These are phyloP conservation scores for Lasiosphaeria hispida DNA, from an alignment of 495 filamentous ascomycete species.

Conservation along the genomic window DNA sequence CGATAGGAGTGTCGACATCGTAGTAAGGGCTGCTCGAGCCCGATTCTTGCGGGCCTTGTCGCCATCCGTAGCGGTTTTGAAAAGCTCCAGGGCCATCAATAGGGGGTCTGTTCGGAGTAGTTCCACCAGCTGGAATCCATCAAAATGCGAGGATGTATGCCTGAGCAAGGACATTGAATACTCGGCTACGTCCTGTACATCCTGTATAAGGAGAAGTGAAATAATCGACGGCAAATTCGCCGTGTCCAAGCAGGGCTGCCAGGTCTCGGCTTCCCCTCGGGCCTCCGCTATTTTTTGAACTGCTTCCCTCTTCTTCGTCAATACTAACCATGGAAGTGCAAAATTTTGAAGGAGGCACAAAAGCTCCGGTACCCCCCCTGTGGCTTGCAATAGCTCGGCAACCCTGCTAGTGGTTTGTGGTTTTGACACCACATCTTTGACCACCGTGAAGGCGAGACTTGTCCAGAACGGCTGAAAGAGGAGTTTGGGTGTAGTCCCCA, in stretches of 20 bases:
- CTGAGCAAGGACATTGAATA: slow-evolving; percentile 66
- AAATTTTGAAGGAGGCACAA: slow-evolving; percentile 74
- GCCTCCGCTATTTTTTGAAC: slow-evolving; percentile 77
- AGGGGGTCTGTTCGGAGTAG: slow-evolving; percentile 75
- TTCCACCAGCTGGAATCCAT: slow-evolving; percentile 60
- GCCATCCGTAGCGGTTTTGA: slow-evolving; percentile 74
- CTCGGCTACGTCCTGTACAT: slow-evolving; percentile 60
- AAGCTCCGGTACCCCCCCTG: slow-evolving; percentile 61
- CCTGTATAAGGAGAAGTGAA: slow-evolving; percentile 73
- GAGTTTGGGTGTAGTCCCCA: slow-evolving; percentile 56
- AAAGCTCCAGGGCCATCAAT: slow-evolving; percentile 71
- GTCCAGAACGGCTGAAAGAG: slow-evolving; percentile 86
- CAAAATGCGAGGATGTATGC: slow-evolving; percentile 66
- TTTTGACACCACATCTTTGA: slow-evolving; percentile 73
- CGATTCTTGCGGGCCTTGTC: slow-evolving; percentile 57
- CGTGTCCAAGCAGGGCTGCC: slow-evolving; percentile 47
- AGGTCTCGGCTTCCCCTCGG: slow-evolving; percentile 50
- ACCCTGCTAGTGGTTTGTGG: slow-evolving; percentile 80
- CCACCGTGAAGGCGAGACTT: slow-evolving; percentile 71
- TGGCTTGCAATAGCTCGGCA: slow-evolving; percentile 70
- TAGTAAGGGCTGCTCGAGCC: slow-evolving; percentile 60
- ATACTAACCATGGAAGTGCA: slow-evolving; percentile 81
- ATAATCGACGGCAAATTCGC: slow-evolving; percentile 77
- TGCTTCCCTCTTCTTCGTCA: slow-evolving; percentile 72
- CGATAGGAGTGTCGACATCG: slow-evolving; percentile 64